A percentile compares a stretch with the other conserved stretches of the same genome.
These are phyloP conservation scores for Dendrobium catenatum DNA, from an alignment of 106 monocot species.

Conservation along the genomic window DNA sequence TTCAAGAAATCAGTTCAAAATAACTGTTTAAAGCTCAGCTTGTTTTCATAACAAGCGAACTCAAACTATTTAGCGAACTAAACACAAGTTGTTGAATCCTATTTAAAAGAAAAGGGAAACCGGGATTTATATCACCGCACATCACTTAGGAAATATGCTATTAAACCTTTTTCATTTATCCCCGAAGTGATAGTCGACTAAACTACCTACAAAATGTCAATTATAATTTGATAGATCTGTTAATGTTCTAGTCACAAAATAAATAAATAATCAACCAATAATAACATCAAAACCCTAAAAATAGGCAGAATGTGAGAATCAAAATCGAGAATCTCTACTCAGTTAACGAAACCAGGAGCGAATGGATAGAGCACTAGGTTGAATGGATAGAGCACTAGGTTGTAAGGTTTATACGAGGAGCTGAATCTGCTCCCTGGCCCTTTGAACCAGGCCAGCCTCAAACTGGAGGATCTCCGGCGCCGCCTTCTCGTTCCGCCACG, in stretches of 20 bases:
- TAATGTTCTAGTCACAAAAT: too few relatives aligned
- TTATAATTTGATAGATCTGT: not conserved
- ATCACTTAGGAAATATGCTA: not conserved
- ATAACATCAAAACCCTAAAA: not conserved
- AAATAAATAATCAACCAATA: not conserved
- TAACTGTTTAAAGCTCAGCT: too few relatives aligned
- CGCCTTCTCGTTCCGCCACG: conserved; percentile 94
- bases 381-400: not conserved
- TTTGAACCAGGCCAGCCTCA: conserved; percentile 41
- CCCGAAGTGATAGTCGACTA: not conserved
- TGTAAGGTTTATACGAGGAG: conserved; percentile 30
- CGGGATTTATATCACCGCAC: not conserved
- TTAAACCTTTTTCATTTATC: not conserved
- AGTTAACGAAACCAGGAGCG: not conserved
- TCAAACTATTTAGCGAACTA: too few relatives aligned
- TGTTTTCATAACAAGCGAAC: too few relatives aligned
- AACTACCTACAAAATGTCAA: not conserved
- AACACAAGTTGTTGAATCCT: not conserved
- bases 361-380: not conserved
- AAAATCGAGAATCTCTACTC: not conserved
- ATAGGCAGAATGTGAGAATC: not conserved
- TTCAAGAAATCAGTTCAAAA: too few relatives aligned
- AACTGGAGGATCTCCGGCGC: conserved; percentile 84
- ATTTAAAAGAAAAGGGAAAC: not conserved
- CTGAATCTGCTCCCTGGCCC: conserved; percentile 78